Conservation (phyloP, 805 yeast genomes). For the Lachancea waltii region DNA sequence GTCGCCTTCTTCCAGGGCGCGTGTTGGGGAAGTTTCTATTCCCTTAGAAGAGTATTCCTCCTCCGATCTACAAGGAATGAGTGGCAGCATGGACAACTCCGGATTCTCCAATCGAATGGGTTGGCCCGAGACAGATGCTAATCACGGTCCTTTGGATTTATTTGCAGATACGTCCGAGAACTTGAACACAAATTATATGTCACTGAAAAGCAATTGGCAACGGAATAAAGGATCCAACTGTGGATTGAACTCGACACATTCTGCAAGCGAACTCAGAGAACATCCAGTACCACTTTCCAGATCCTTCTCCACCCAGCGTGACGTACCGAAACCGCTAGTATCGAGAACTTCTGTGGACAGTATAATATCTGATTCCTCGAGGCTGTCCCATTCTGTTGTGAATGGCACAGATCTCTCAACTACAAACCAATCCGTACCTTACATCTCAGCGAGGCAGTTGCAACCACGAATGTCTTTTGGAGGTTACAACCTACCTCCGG, state of each 20-base stretch:
- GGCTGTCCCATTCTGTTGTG: neutral
- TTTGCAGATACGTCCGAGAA: constrained; percentile 30
- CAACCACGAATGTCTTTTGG: constrained; percentile 2
- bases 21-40: constrained; percentile 36
- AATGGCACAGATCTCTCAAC: neutral
- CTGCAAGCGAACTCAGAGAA: neutral
- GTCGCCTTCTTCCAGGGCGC: constrained; percentile 19
- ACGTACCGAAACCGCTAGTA: neutral
- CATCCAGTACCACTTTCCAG: neutral
- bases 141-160: constrained; percentile 38
- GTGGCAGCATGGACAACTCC: constrained; percentile 16
- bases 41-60: constrained; percentile 37
- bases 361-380: constrained; percentile 3
- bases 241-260: neutral
- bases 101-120: constrained; percentile 1
- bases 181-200: constrained; percentile 8
- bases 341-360: constrained; percentile 6
- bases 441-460: constrained; percentile 4
- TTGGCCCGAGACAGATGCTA: constrained; percentile 8
- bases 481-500: neutral
- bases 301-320: constrained; percentile 1
- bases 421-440: neutral
- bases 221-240: neutral
- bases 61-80: constrained; percentile 24
- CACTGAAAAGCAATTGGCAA: constrained; percentile 4